Evolutionary conservation across 306 rosid species (phyloP).

Genomic region (Abrus precatorius): DNA sequence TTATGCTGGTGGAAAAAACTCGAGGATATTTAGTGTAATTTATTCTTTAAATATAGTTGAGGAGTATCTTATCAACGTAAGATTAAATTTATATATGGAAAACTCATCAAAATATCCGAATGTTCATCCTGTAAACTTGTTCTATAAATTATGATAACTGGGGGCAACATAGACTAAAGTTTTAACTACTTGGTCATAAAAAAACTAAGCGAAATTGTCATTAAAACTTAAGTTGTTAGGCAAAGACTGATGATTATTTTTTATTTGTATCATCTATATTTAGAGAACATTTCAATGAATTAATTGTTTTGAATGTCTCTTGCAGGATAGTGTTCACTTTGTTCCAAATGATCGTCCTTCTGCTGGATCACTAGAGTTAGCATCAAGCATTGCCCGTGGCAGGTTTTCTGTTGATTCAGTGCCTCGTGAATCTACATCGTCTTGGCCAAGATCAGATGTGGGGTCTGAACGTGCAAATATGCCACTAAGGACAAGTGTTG

Average conservation of each 20-base stretch:
- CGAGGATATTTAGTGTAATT: neutral
- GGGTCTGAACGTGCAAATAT: constrained; percentile 72
- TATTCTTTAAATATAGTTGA: neutral
- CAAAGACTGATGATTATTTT: neutral
- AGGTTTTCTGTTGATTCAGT: constrained; percentile 65
- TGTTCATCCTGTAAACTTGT: constrained; percentile 27
- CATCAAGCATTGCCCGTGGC: constrained; percentile 58
- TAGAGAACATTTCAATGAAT: constrained; percentile 21
- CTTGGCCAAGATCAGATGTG: constrained; percentile 69
- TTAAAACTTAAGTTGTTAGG: constrained; percentile 11
- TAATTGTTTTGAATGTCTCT: constrained; percentile 48
- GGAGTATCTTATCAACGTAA: constrained; percentile 29
- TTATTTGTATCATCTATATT: constrained; percentile 28
- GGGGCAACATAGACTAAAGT: neutral
- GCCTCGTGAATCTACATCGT: constrained; percentile 57
- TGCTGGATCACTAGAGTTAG: constrained; percentile 65
- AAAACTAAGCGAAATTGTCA: constrained; percentile 10
- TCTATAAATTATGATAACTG: neutral
- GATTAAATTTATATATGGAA: neutral
- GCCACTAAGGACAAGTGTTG: constrained; percentile 75
- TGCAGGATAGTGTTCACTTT: constrained; percentile 59
- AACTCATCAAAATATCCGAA: neutral
- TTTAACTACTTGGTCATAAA: constrained; percentile 1
- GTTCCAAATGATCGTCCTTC: constrained; percentile 55
- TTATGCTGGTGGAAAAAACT: neutral